Conservation (phyloP, 176 grass and related monocot genomes). For the Calamus simplicifolius region DNA sequence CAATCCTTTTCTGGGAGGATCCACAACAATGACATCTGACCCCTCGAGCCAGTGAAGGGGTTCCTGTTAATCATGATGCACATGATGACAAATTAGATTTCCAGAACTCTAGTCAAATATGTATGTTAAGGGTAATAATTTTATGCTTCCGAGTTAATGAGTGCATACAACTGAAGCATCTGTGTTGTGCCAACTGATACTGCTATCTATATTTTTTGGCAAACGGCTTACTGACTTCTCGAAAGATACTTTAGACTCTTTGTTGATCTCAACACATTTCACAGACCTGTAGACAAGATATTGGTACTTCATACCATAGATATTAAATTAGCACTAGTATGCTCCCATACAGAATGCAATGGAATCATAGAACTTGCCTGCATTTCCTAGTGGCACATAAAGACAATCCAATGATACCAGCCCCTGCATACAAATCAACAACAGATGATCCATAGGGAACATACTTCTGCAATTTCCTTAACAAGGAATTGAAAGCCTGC, state of each 20-base stretch:
- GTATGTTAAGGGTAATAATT: no score
- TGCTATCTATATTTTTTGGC: conserved; percentile 55
- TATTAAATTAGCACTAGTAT: neutral
- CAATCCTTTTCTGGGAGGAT: conserved; percentile 97
- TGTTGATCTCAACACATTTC: conserved; percentile 98
- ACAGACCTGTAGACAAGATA: conserved; percentile 61
- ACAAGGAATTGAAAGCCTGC: conserved; percentile 82
- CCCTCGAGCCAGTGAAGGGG: conserved; percentile 81
- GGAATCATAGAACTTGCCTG: conserved; percentile 29
- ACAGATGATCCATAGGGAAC: conserved; percentile 83
- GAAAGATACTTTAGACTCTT: conserved; percentile 81
- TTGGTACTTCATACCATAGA: neutral
- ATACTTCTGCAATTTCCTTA: conserved; percentile 87
- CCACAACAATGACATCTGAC: conserved; percentile 71
- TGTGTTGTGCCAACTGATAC: conserved; percentile 92
- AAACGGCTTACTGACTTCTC: conserved; percentile 81
- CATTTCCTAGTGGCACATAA: conserved; percentile 81
- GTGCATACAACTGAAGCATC: conserved; percentile 82
- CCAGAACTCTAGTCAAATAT: no score
- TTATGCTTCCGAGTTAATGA: neutral
- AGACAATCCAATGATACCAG: conserved; percentile 84
- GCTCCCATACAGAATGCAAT: neutral
- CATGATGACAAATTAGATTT: neutral
- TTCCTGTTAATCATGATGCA: conserved; percentile 51
- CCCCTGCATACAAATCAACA: conserved; percentile 92